Base-by-base conservation (phyloP, 176 grass and related monocot species). In the Juncus effusus region DNA sequence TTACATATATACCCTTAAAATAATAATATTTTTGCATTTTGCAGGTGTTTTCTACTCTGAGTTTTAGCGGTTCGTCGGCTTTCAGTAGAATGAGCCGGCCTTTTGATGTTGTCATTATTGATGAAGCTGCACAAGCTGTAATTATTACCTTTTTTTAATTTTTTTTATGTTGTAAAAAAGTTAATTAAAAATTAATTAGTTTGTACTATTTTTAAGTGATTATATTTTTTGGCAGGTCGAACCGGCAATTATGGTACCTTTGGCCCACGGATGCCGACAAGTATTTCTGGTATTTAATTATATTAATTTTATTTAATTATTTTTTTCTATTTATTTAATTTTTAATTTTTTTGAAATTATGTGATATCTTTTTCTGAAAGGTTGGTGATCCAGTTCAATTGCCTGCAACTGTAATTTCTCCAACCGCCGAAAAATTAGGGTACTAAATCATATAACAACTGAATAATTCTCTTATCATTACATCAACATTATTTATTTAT, bases 91-190 rank as follows among this genome's bases (percentile, higher is more conserved):
- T 91, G 93, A 72, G 63, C 61, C 88, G 88, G 60, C 59, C 66
- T 55, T 97, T 97, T 72, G 93, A 97, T 86, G 82, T 97, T 58
- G 85, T 97, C 74, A 97, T 97, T 83, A 97, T 97, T 84, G 93
- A 97, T 84, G 93, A 97, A 91, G 93, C 93, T 62, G 88, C 93
- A 54, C 88, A 97, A 91, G 93, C 93, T 77, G 93, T 97, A 84
- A 86, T 82, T 73, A 28, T 28, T 28, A 28, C 19, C 39, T 72
- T 19, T 39, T 60, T 49, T 10, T n/a, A n/a, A 61, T 44, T 75
- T 42, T 13, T 12, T 8, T 28, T 28, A 28, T 28, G 19, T 28
- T 28, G 78, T 76, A 14, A 12, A 77, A 8, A 49, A 75, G 67
- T 67, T 56, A 51, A 54, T 42, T 36, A 35, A 67, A 60, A 53